Evolutionary conservation across 164 flowering plant genomes (phyloP).

Genomic region (Vitis rupestris): DNA sequence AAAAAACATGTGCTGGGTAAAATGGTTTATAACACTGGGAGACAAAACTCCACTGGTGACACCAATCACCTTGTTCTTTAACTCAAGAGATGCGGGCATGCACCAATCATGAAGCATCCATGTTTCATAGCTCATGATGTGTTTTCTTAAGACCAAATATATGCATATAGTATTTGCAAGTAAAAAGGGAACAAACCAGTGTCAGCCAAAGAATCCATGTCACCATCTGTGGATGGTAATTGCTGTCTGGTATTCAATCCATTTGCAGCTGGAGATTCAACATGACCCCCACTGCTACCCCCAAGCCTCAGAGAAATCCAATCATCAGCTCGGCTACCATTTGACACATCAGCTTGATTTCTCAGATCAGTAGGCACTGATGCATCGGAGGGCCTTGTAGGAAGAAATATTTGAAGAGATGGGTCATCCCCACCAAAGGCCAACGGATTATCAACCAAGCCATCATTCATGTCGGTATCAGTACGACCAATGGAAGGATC

Average conservation of each 20-base stretch:
- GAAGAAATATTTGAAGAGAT: slow-evolving; percentile 84
- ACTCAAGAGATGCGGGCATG: background rate
- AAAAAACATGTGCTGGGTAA: no score
- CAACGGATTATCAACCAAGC: slow-evolving; percentile 73
- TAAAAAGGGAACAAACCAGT: slow-evolving; percentile 47
- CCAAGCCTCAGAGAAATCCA: slow-evolving; percentile 97
- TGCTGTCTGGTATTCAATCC: slow-evolving; percentile 45
- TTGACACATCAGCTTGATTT: slow-evolving; percentile 53
- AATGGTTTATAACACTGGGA: no score
- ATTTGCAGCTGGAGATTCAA: slow-evolving; percentile 40
- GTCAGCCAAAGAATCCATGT: slow-evolving; percentile 56
- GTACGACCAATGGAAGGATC: slow-evolving; percentile 43
- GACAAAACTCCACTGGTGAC: background rate
- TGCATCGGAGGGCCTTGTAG: slow-evolving; percentile 63
- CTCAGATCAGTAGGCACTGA: slow-evolving; percentile 45
- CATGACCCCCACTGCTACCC: slow-evolving; percentile 45
- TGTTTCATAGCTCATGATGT: background rate
- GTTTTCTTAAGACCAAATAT: background rate
- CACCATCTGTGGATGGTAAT: slow-evolving; percentile 42
- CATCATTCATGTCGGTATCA: slow-evolving; percentile 40
- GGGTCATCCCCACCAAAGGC: slow-evolving; percentile 78
- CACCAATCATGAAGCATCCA: no score
- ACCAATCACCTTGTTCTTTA: background rate
- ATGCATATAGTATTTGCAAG: background rate
- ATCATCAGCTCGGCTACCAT: slow-evolving; percentile 63